These are phyloP conservation scores for Acrodontium crateriforme DNA, from an alignment of 2,329 filamentous ascomycete species.

Conservation along the genomic window DNA sequence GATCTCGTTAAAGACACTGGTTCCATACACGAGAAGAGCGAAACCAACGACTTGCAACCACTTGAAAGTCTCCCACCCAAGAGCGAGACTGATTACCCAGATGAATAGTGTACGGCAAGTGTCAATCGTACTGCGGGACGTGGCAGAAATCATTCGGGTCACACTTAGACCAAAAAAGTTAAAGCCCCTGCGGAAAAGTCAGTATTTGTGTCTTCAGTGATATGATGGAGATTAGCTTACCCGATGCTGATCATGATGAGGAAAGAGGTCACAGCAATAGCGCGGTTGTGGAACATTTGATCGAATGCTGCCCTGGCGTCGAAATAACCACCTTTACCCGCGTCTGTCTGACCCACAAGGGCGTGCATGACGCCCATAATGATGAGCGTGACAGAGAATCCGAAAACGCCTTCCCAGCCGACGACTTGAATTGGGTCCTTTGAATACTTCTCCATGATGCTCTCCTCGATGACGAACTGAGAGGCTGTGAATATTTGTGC, in stretches of 20 bases:
- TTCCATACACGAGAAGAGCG: conserved; percentile 82
- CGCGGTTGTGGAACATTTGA: conserved; percentile 58
- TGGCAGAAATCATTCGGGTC: conserved; percentile 78
- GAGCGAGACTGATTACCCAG: conserved; percentile 83
- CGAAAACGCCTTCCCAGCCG: conserved; percentile 92
- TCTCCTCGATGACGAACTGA: conserved; percentile 93
- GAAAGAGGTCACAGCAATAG: conserved; percentile 63
- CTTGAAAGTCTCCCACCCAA: conserved; percentile 97
- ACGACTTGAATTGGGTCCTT: conserved; percentile 81
- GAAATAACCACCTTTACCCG: conserved; percentile 70
- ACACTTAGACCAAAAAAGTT: conserved; percentile 97
- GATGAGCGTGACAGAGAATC: conserved; percentile 63
- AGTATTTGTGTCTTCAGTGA: conserved; percentile 2
- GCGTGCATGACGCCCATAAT: conserved; percentile 72
- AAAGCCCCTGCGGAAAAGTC: conserved; percentile 53
- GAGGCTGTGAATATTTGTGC: conserved; percentile 95
- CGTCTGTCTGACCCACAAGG: conserved; percentile 57
- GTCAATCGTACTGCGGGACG: conserved; percentile 88
- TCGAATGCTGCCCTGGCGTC: conserved; percentile 76
- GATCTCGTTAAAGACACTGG: conserved; percentile 90
- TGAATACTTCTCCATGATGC: conserved; percentile 67
- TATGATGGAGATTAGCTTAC: conserved; percentile 38
- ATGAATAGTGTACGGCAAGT: conserved; percentile 96
- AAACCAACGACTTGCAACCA: conserved; percentile 90
- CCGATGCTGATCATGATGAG: conserved; percentile 97